phyloP scores from a whole-genome alignment of 192 early-diverging fungal genomes.

The Coemansia sp. region DNA sequence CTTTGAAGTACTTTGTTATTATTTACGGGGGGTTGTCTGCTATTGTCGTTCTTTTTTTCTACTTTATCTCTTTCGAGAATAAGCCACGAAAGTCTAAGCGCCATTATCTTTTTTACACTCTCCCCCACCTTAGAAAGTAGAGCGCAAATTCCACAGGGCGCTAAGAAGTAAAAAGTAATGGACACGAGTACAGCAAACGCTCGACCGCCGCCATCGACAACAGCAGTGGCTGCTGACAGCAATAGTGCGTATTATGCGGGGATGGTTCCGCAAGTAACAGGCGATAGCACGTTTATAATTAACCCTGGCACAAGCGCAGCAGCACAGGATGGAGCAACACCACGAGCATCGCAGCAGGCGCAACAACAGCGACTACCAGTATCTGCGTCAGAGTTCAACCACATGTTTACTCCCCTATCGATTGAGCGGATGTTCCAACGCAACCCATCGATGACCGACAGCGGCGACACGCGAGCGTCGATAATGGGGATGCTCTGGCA shows the following conservation, averaged over 20 bases:
- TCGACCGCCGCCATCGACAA: neutral
- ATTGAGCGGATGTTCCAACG: constrained; percentile 47
- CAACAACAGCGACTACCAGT: constrained; percentile 27
- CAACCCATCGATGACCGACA: constrained; percentile 7
- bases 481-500: constrained; percentile 41
- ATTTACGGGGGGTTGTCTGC: constrained; percentile 2
- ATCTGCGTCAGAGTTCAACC: constrained; percentile 37
- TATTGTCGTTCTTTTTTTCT: constrained; percentile 1
- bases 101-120: neutral
- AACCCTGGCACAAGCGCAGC: constrained; percentile 20
- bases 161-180: neutral
- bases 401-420: constrained; percentile 51
- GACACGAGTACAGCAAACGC: constrained; percentile 11
- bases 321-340: constrained; percentile 6
- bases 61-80: neutral
- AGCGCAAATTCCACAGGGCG: neutral
- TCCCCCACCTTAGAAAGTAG: neutral
- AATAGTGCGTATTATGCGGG: constrained; percentile 5
- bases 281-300: constrained; percentile 41
- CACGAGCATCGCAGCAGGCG: neutral
- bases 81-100: constrained; percentile 17
- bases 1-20: neutral
- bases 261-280: constrained; percentile 8
- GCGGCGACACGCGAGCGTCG: constrained; percentile 21
- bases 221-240: neutral